These are phyloP conservation scores for Aureobasidium sp. DNA, from an alignment of 2,329 filamentous ascomycete genomes.

Conservation along the genomic window DNA sequence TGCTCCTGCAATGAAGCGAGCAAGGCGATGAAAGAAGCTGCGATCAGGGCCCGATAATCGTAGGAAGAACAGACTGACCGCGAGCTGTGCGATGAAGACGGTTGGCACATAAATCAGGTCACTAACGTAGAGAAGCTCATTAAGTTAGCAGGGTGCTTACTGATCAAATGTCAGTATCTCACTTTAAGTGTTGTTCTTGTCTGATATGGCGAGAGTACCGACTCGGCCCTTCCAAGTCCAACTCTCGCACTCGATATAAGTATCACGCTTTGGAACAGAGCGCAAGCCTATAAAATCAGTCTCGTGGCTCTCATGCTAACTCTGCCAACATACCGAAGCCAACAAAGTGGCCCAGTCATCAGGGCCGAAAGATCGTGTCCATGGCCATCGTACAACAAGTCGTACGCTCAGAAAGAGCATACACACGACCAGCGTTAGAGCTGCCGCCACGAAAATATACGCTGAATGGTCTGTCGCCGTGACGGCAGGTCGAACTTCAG, in stretches of 20 bases:
- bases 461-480: slow-evolving; percentile 7
- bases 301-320: neutral
- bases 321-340: neutral
- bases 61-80: slow-evolving; percentile 6
- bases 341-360: slow-evolving; percentile 4
- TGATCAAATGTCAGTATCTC: neutral
- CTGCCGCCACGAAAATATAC: neutral
- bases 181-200: neutral
- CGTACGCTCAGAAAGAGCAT: neutral
- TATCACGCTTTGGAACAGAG: neutral
- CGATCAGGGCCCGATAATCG: neutral
- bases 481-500: neutral
- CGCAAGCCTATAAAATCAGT: slow-evolving; percentile 3
- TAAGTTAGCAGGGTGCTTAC: neutral
- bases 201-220: neutral
- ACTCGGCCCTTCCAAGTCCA: slow-evolving; percentile 1
- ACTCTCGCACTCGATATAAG: neutral
- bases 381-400: slow-evolving; percentile 2
- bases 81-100: neutral
- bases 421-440: slow-evolving; percentile 4
- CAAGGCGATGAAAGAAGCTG: slow-evolving; percentile 5
- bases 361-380: neutral
- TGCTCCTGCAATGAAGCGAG: neutral
- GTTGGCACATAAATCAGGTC: slow-evolving; percentile 6
- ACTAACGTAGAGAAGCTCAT: slow-evolving; percentile 4